Percentiles rank a stretch among this genome's conserved stretches.
phyloP scores from a whole-genome alignment of 1,139 yeast species.

The Blastobotrys petasosporus region DNA sequence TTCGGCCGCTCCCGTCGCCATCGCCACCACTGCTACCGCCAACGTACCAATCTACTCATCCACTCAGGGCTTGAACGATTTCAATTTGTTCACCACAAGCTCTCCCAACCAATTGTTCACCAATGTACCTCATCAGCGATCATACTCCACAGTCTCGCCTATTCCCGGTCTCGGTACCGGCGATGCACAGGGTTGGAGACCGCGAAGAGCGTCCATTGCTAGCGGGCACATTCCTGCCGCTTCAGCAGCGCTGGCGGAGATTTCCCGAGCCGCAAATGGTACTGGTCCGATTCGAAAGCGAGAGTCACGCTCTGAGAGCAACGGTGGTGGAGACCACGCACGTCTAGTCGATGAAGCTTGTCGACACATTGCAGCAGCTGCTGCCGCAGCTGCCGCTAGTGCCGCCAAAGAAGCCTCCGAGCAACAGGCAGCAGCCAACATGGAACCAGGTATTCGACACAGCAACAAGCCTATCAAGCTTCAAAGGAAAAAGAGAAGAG shows the following conservation, averaged over 20 bases:
- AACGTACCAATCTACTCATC: too few relatives aligned
- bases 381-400: constrained; percentile 50
- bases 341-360: constrained; percentile 74
- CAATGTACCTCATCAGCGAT: constrained; percentile 17
- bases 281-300: constrained; percentile 33
- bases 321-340: constrained; percentile 46
- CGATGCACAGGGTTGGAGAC: constrained; percentile 22
- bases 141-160: constrained; percentile 17
- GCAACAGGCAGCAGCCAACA: background rate
- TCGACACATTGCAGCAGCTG: constrained; percentile 77
- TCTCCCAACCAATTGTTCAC: background rate
- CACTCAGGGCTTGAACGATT: too few relatives aligned
- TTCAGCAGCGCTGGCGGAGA: constrained; percentile 24
- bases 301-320: constrained; percentile 13
- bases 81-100: too few relatives aligned
- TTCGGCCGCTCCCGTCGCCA: constrained; percentile 6
- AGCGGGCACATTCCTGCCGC: constrained; percentile 29
- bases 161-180: constrained; percentile 14
- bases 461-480: constrained; percentile 19
- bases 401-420: constrained; percentile 18
- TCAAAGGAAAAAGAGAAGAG: constrained; percentile 59
- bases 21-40: background rate
- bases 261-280: constrained; percentile 24
- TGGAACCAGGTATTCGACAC: constrained; percentile 7
- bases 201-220: constrained; percentile 30